Percentiles rank a stretch among this genome's conserved stretches.
Conservation (phyloP, 2,329 filamentous ascomycete species). For the Exophiala oligosperma region DNA sequence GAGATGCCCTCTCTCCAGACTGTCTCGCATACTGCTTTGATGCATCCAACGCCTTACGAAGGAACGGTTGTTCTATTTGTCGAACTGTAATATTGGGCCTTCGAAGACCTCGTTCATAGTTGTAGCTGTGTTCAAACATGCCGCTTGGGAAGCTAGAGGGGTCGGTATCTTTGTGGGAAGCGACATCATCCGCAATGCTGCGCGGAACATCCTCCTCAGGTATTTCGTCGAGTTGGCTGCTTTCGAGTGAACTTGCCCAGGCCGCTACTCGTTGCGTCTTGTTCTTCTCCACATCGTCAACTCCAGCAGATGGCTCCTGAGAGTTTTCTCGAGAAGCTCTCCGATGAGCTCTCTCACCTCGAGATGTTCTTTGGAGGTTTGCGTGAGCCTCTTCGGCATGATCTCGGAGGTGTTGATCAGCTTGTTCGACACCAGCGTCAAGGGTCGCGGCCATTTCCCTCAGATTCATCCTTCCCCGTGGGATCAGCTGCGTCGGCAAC, state of each 20-base stretch:
- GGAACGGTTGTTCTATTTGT: conserved; percentile 7
- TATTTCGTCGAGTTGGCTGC: conserved; percentile 24
- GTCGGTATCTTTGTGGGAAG: conserved; percentile 21
- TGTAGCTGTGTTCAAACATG: conserved; percentile 30
- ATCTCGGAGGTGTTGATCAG: conserved; percentile 24
- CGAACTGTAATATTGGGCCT: conserved; percentile 21
- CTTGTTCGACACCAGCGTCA: conserved; percentile 34
- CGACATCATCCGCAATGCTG: conserved; percentile 13
- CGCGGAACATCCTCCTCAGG: conserved; percentile 21
- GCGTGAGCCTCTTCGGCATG: conserved; percentile 21
- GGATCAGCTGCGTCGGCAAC: conserved; percentile 37
- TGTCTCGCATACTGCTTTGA: neutral
- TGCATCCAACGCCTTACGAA: conserved; percentile 6
- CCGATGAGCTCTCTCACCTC: conserved; percentile 28
- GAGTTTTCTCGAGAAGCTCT: conserved; percentile 27
- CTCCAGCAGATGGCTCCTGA: conserved; percentile 22
- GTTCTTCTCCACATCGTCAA: conserved; percentile 20
- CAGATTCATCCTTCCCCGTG: conserved; percentile 33
- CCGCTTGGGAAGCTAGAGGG: conserved; percentile 30
- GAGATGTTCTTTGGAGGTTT: conserved; percentile 18
- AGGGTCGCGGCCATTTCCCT: conserved; percentile 37
- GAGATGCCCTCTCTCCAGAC: conserved; percentile 1
- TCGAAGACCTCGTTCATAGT: conserved; percentile 28
- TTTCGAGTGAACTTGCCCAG: conserved; percentile 25
- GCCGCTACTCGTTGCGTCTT: conserved; percentile 23